These are phyloP conservation scores for Dactylellina parvicollis DNA, from an alignment of 2,329 filamentous ascomycete species.

Conservation along the genomic window DNA sequence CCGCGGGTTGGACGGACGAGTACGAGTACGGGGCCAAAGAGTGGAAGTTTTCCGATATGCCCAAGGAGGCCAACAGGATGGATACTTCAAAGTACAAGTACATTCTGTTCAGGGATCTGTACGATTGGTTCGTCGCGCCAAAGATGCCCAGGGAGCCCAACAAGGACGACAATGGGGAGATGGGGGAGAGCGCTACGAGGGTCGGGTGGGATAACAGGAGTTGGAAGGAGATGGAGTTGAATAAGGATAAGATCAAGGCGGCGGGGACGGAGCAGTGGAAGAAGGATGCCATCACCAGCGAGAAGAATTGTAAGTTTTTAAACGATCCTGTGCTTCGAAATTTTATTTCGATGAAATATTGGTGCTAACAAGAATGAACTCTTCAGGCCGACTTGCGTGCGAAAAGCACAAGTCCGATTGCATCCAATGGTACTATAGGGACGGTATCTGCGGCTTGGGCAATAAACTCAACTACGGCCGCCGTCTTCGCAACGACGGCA, in stretches of 20 bases:
- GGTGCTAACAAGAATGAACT: conserved; percentile 12
- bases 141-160: conserved; percentile 17
- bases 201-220: conserved; percentile 48
- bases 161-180: conserved; percentile 21
- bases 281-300: conserved; percentile 39
- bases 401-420: conserved; percentile 34
- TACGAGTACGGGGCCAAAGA: conserved; percentile 26
- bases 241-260: conserved; percentile 40
- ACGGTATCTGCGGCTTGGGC: conserved; percentile 46
- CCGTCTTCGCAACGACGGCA: conserved; percentile 46
- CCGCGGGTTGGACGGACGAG: conserved; percentile 29
- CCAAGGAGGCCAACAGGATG: conserved; percentile 18
- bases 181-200: conserved; percentile 12
- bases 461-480: conserved; percentile 46
- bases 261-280: conserved; percentile 30
- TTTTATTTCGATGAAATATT: background rate
- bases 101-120: conserved; percentile 49
- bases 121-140: conserved; percentile 39
- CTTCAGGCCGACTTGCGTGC: conserved; percentile 44
- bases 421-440: conserved; percentile 47
- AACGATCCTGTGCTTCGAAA: background rate
- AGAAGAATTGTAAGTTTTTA: conserved; percentile 42
- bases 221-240: conserved; percentile 46
- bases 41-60: conserved; percentile 50
- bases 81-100: conserved; percentile 40